A percentile compares a stretch with the other conserved stretches of the same genome.
Conservation (phyloP, 805 yeast genomes). For the Wickerhamia fluorescens region DNA sequence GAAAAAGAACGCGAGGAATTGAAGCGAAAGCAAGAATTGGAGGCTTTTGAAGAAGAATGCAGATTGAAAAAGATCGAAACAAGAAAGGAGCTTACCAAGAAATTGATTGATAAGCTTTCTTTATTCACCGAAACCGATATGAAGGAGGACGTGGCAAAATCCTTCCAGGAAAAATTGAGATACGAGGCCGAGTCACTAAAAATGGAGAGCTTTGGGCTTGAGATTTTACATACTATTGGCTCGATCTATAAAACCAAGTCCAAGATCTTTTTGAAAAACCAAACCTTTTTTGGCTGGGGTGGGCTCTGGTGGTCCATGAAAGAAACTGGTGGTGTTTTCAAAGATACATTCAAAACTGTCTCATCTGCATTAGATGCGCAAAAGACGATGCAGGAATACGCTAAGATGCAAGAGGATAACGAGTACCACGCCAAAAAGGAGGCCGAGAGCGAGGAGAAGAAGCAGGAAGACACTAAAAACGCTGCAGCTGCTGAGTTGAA, state of each 20-base stretch:
- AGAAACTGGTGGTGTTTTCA: slow-evolving; percentile 67
- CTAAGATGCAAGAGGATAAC: slow-evolving; percentile 56
- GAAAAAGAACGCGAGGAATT: slow-evolving; percentile 38
- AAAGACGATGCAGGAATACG: slow-evolving; percentile 64
- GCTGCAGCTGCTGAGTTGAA: slow-evolving; percentile 8
- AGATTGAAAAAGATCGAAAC: slow-evolving; percentile 57
- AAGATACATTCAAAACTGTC: slow-evolving; percentile 65
- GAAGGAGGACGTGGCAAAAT: slow-evolving; percentile 34
- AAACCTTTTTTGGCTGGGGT: slow-evolving; percentile 55
- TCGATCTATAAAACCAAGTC: slow-evolving; percentile 61
- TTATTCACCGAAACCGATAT: slow-evolving; percentile 38
- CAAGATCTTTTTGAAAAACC: slow-evolving; percentile 57
- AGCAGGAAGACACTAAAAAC: slow-evolving; percentile 4
- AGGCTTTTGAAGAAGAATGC: slow-evolving; percentile 73
- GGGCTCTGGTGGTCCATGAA: slow-evolving; percentile 65
- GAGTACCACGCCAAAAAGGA: slow-evolving; percentile 36
- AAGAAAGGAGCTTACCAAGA: slow-evolving; percentile 53
- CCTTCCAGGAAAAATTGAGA: slow-evolving; percentile 56
- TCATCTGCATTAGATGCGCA: slow-evolving; percentile 76
- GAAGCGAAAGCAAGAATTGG: slow-evolving; percentile 44
- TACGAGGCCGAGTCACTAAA: slow-evolving; percentile 80
- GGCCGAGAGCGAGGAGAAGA: slow-evolving; percentile 14
- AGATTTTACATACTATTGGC: slow-evolving; percentile 72
- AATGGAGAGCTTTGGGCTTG: slow-evolving; percentile 80
- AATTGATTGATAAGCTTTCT: slow-evolving; percentile 42